Evolutionary conservation across 257 asterid genomes (phyloP), one percentile per base, ranked within the genome.

Genomic region (Solanum paucissectum): DNA sequence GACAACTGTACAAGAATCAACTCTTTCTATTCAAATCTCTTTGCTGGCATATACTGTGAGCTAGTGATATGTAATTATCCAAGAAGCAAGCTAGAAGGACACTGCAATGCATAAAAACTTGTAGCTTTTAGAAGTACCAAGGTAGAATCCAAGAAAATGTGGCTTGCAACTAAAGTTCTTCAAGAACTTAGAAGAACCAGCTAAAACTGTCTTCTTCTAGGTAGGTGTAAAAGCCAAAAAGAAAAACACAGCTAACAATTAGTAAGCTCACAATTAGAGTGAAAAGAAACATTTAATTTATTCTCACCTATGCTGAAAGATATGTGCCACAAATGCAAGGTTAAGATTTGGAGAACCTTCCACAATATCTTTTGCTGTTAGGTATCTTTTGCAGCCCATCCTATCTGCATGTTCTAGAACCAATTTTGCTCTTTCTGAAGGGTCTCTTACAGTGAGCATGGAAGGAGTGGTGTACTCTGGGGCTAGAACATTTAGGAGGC

Each of bases 271-370:
- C 13, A 81, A 81, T 46, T 69, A 69, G 87, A 68, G 34, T 44
- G 87, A 29, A 86, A 86, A 34, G 66, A 42, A 49, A 27, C 36
- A 86, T 88, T 77, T 42, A 79, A 81, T 12, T 55, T 27, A 81
- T 46, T 29, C 84, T 49, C 72, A 95, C 99, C 98, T 95, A 88
- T 95, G 93, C 87, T 96, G 98, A 91, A 96, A 96, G 91, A 95
- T 92, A 87, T 96, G 98, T 62, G 99, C 99, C 27, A 95, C 98
- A 91, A 96, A 97, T 32, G 98, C 99, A 73, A 97, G 97, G 92
- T 97, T 97, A 66, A 97, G 88, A 87, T 97, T 97, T 79, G 98
- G 25, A 5, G 97, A 94, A 85, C 99, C 98, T 89, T 97, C 98
- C 23, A 97, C 97, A 29, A 97, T 97, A 88, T 97, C 99, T 90